phyloP scores from a whole-genome alignment of 495 filamentous ascomycete genomes.

The Penicillium alfredii region DNA sequence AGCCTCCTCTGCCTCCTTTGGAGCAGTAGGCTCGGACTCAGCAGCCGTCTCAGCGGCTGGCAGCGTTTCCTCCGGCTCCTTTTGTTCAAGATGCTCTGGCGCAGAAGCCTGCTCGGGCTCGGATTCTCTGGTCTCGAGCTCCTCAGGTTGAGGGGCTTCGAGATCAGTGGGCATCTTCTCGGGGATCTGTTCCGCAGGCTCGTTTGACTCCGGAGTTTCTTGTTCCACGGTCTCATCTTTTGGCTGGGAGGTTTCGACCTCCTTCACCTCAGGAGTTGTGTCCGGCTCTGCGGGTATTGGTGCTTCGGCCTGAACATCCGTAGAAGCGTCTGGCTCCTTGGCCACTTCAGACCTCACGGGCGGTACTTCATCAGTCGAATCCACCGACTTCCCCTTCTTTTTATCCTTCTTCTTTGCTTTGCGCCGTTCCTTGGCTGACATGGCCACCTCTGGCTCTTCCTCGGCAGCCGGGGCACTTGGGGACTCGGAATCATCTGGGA shows the following conservation, averaged over 20 bases:
- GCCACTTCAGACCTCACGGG: slow-evolving; percentile 1
- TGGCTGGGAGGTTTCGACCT: background rate
- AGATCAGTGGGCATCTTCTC: background rate
- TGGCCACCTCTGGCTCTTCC: slow-evolving; percentile 8
- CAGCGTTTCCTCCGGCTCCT: background rate
- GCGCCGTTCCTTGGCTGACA: slow-evolving; percentile 23
- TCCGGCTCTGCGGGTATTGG: background rate
- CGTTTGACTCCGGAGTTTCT: background rate
- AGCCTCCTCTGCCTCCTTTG: slow-evolving; percentile 11
- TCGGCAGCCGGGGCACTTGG: slow-evolving; percentile 8
- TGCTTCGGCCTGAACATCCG: slow-evolving; percentile 1
- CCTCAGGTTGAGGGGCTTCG: background rate
- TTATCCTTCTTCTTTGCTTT: slow-evolving; percentile 39
- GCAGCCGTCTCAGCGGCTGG: slow-evolving; percentile 4
- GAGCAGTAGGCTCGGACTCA: slow-evolving; percentile 7
- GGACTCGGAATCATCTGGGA: background rate
- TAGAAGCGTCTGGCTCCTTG: slow-evolving; percentile 3
- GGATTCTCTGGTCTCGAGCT: background rate
- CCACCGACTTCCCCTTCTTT: slow-evolving; percentile 37
- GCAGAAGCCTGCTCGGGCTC: background rate
- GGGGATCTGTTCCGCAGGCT: background rate
- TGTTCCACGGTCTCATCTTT: background rate
- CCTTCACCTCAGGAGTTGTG: background rate
- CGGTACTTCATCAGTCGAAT: slow-evolving; percentile 15
- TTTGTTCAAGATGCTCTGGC: background rate